phyloP scores from a whole-genome alignment of 768 basidiomycete genomes.

The Rubroboletus pulcherrimus region DNA sequence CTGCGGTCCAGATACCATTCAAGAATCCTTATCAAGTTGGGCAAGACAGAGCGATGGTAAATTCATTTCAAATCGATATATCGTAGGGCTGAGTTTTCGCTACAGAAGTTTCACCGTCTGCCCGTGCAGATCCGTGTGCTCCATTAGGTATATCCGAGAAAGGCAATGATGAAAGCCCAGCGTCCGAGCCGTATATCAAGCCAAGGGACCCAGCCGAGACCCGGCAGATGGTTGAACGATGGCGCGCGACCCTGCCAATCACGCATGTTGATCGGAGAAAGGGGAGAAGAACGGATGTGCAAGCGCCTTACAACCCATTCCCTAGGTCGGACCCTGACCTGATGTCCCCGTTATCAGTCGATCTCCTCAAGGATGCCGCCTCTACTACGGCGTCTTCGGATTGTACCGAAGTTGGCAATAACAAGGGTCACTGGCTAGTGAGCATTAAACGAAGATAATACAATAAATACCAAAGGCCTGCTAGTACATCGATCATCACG shows the following conservation, averaged over 20 bases:
- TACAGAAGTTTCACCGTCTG: conserved; percentile 26
- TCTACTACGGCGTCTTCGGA: conserved; percentile 31
- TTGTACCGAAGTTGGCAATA: conserved; percentile 29
- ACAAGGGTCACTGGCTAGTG: conserved; percentile 32
- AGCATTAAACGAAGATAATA: conserved; percentile 22
- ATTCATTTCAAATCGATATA: background rate
- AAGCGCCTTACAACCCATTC: conserved; percentile 1
- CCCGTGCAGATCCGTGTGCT: conserved; percentile 8
- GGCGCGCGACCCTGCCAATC: conserved; percentile 28
- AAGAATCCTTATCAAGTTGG: conserved; percentile 32
- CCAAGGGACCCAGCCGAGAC: conserved; percentile 23
- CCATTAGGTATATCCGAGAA: conserved; percentile 22
- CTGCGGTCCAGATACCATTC: conserved; percentile 12
- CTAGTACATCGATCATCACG: background rate
- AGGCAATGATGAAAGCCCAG: conserved; percentile 9
- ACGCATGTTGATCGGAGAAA: conserved; percentile 7
- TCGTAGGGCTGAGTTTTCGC: background rate
- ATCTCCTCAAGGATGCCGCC: conserved; percentile 23
- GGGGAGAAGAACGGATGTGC: conserved; percentile 9
- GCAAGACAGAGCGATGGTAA: conserved; percentile 28
- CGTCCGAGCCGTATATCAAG: conserved; percentile 17
- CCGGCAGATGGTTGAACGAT: conserved; percentile 30
- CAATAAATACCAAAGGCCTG: background rate
- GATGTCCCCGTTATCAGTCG: conserved; percentile 18
- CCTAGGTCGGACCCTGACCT: conserved; percentile 6